A percentile compares a stretch with the other conserved stretches of the same genome.
Conservation (phyloP, 345 rosid species). For the Brassica napus region Da-Ae NC_063446.1:61329001-61329500, state of each 20-base stretch:
- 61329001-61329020: slow-evolving; percentile 32
- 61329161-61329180: slow-evolving; percentile 25
- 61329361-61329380: background rate
- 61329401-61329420: background rate
- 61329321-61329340: background rate
- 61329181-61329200: slow-evolving; percentile 29
- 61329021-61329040: slow-evolving; percentile 27
- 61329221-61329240: background rate
- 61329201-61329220: slow-evolving; percentile 11
- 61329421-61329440: background rate
- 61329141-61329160: slow-evolving; percentile 35
- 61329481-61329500: background rate
- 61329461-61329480: too few relatives aligned
- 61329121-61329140: slow-evolving; percentile 11
- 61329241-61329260: slow-evolving; percentile 31
- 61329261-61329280: slow-evolving; percentile 1
- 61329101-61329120: slow-evolving; percentile 1
- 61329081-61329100: slow-evolving; percentile 20
- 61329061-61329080: slow-evolving; percentile 20
- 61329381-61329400: background rate
- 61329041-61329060: slow-evolving; percentile 23
- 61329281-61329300: background rate
- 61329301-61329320: background rate
- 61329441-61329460: background rate
- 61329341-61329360: background rate